phyloP scores from a whole-genome alignment of 2,329 filamentous ascomycete species.

The Rhexocercosporidium sp. region DNA sequence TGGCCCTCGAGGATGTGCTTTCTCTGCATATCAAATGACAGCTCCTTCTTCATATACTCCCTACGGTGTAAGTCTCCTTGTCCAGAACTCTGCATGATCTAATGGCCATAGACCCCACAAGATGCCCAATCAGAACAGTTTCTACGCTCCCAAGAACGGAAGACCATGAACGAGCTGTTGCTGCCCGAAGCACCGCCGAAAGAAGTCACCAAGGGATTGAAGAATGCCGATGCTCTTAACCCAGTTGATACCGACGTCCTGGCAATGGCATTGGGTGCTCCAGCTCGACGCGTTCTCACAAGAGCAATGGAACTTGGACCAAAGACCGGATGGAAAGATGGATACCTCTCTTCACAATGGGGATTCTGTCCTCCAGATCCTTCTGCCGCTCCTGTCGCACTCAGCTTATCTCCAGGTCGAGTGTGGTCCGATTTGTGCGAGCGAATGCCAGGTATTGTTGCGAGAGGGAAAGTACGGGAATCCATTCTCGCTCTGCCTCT shows the following conservation, averaged over 20 bases:
- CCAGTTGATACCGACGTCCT: background rate
- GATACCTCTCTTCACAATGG: background rate
- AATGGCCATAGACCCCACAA: background rate
- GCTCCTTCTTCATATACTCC: background rate
- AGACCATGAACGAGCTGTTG: background rate
- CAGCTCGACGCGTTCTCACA: background rate
- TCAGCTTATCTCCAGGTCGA: background rate
- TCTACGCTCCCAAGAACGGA: background rate
- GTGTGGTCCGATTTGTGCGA: background rate
- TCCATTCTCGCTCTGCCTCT: background rate
- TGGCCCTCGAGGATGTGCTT: background rate
- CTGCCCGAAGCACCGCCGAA: background rate
- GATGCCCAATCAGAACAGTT: background rate
- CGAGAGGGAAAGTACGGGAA: background rate
- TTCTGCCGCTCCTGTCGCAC: background rate
- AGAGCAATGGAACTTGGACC: slow-evolving; percentile 1
- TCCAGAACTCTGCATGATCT: background rate
- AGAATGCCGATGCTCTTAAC: background rate
- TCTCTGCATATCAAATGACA: background rate
- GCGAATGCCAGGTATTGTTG: background rate
- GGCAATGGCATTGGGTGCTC: background rate
- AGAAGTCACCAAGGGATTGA: background rate
- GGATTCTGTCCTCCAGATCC: background rate
- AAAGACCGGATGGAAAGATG: background rate
- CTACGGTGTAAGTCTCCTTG: background rate